These are phyloP conservation scores for Candida taoyuanica DNA, from an alignment of 805 yeast genomes.

Conservation along the genomic window DNA sequence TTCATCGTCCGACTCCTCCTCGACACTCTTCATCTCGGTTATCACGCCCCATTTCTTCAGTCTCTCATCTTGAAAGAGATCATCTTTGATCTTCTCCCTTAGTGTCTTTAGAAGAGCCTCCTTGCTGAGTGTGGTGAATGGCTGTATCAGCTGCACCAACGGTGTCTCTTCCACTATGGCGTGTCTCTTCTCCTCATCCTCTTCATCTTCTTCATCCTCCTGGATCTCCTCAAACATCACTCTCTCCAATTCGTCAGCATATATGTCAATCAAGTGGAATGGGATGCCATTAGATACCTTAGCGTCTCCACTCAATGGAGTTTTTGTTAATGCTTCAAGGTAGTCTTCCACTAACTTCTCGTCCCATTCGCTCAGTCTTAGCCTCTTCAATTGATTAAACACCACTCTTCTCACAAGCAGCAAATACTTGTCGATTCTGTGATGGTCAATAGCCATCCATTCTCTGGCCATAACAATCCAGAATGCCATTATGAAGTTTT, in stretches of 20 bases:
- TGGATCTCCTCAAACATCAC: constrained; percentile 49
- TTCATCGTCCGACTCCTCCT: constrained; percentile 26
- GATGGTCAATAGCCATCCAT: constrained; percentile 80
- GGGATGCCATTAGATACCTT: constrained; percentile 72
- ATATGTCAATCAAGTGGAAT: constrained; percentile 79
- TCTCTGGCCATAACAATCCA: constrained; percentile 77
- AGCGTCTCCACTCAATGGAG: constrained; percentile 54
- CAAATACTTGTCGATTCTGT: constrained; percentile 83
- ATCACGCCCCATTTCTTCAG: constrained; percentile 58
- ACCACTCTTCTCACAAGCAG: constrained; percentile 75
- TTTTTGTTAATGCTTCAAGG: constrained; percentile 35
- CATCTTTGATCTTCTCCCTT: constrained; percentile 59
- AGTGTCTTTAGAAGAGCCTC: constrained; percentile 57
- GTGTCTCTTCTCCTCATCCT: constrained; percentile 31
- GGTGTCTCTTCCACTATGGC: constrained; percentile 46
- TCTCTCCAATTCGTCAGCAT: constrained; percentile 76
- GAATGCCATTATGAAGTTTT: constrained; percentile 62
- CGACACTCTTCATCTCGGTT: constrained; percentile 14
- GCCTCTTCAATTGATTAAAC: constrained; percentile 55
- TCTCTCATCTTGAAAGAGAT: constrained; percentile 61
- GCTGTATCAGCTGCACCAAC: constrained; percentile 47
- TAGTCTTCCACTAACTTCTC: constrained; percentile 40
- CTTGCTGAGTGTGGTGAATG: constrained; percentile 50
- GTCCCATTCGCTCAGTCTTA: constrained; percentile 54
- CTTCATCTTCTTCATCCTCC: constrained; percentile 39